Base-by-base conservation (phyloP, 2,329 filamentous ascomycete species). In the Diplodia mutila region DNA sequence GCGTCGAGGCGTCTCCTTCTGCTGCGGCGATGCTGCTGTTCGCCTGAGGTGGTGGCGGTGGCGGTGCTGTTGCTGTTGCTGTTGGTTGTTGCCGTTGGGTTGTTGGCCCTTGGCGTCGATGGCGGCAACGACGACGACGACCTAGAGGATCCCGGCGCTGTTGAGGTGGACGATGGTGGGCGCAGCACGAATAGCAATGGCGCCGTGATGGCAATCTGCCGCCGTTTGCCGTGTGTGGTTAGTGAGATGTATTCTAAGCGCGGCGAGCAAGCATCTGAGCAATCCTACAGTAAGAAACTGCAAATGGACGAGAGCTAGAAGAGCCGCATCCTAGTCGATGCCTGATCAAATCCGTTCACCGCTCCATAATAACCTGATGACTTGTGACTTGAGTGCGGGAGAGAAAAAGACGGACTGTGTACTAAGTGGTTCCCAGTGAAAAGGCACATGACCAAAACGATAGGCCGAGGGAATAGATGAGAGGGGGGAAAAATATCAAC, bases 71-170 rank as follows among this genome's bases (percentile, higher is more conserved):
- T 9, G 54, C n/a, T 42, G 54, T 6, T 16, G 21, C 16, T 27
- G 37, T 14, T 37, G 18, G 27, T 8, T 18, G 23, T 11, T 27
- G 23, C 16, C 21, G 42, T 46, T 21, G 42, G 25, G 49, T 29
- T 52, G 25, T 16, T 52, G 12, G 27, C 16, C 82, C 9, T 73
- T 73, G 12, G 80, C 68, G 37, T 80, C 75, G 29, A 80, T 70
- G 21, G 70, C 21, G 55, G 39, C 29, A 16, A 12, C 4, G 54
- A 71, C 32, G 54, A 59, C 54, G n/a, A 12, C 51, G 54, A 25
- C 23, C 3, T 18, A 11, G 42, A n/a, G 29, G 25, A 46, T 46
- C 9, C 18, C 23, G 42, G 8, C 12, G 57, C 23, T 23, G 23
- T 25, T 75, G 4, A 76, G 76, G 6, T 69, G 72, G 14, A 70